Evolutionary conservation across 2,329 filamentous ascomycete genomes (phyloP).

Genomic region (Ophiosphaerella korrae): DNA sequence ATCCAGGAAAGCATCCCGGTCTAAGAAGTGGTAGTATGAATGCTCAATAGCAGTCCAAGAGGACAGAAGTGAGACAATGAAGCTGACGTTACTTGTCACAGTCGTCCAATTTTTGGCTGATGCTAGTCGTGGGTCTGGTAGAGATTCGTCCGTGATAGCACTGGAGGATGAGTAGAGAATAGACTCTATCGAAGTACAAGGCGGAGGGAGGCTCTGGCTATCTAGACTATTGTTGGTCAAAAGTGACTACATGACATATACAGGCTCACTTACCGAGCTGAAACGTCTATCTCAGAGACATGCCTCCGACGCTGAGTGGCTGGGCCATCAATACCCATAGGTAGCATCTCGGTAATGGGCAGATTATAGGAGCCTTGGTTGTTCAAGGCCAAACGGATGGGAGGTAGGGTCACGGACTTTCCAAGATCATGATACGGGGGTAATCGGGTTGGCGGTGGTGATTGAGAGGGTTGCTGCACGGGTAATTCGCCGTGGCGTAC

Average conservation of each 20-base stretch:
- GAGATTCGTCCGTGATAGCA: slow-evolving; percentile 6
- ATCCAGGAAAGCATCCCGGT: slow-evolving; percentile 38
- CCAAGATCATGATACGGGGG: slow-evolving; percentile 8
- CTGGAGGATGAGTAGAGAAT: slow-evolving; percentile 20
- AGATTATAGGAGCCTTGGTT: slow-evolving; percentile 16
- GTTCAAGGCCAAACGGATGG: slow-evolving; percentile 32
- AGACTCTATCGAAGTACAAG: slow-evolving; percentile 28
- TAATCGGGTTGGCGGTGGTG: not conserved
- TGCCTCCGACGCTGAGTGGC: slow-evolving; percentile 31
- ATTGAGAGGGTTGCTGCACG: slow-evolving; percentile 7
- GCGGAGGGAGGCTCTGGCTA: slow-evolving; percentile 19
- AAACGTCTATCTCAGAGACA: slow-evolving; percentile 29
- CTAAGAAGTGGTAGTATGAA: slow-evolving; percentile 36
- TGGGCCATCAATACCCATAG: slow-evolving; percentile 25
- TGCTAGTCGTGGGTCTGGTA: slow-evolving; percentile 24
- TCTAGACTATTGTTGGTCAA: slow-evolving; percentile 42
- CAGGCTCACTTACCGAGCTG: slow-evolving; percentile 31
- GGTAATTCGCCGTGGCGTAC: slow-evolving; percentile 25
- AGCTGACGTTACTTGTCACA: slow-evolving; percentile 21
- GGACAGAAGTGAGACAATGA: slow-evolving; percentile 29
- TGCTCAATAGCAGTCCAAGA: slow-evolving; percentile 35
- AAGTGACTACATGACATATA: slow-evolving; percentile 10
- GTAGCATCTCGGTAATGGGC: slow-evolving; percentile 21
- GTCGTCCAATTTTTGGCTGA: slow-evolving; percentile 30
- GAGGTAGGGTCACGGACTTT: slow-evolving; percentile 29